These are phyloP conservation scores for Euphrasia arctica DNA, from an alignment of 305 asterid species.

Conservation along the genomic window DNA sequence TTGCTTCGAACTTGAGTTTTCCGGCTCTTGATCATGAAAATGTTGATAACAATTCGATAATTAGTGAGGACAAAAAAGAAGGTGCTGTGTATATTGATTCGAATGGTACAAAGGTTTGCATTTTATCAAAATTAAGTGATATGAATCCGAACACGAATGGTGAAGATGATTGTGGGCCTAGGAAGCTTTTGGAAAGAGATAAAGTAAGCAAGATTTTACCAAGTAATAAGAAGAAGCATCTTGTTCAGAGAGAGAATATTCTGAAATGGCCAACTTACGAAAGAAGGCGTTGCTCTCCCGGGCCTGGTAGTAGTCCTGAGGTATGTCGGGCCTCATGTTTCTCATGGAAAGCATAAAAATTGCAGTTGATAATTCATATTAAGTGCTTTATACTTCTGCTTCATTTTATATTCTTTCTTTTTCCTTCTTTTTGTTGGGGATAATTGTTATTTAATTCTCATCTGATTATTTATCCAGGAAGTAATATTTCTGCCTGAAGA, in stretches of 20 bases:
- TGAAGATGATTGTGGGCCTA: constrained; percentile 26
- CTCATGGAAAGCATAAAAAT: too few species aligned
- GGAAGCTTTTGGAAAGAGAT: constrained; percentile 35
- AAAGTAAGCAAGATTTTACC: constrained; percentile 35
- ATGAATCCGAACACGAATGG: constrained; percentile 25
- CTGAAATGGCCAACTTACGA: constrained; percentile 30
- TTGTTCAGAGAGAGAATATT: constrained; percentile 37
- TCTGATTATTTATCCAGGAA: constrained; percentile 10
- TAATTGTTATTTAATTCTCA: too few species aligned
- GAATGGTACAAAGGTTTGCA: constrained; percentile 68
- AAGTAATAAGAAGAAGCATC: constrained; percentile 39
- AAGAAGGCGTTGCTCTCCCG: constrained; percentile 27
- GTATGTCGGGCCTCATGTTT: constrained; percentile 29
- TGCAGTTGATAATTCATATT: not conserved
- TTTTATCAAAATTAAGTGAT: constrained; percentile 51
- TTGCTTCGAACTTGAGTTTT: constrained; percentile 42
- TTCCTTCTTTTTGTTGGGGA: too few species aligned
- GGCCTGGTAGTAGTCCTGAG: constrained; percentile 31
- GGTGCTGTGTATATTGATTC: constrained; percentile 63
- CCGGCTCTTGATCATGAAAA: constrained; percentile 33
- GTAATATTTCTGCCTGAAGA: constrained; percentile 30
- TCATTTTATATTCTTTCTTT: too few species aligned
- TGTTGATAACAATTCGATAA: constrained; percentile 15
- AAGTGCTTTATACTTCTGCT: too few species aligned
- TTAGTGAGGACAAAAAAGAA: constrained; percentile 35